Evolutionary conservation across 164 flowering plant species (phyloP).

Genomic region (Annona cherimola): DNA sequence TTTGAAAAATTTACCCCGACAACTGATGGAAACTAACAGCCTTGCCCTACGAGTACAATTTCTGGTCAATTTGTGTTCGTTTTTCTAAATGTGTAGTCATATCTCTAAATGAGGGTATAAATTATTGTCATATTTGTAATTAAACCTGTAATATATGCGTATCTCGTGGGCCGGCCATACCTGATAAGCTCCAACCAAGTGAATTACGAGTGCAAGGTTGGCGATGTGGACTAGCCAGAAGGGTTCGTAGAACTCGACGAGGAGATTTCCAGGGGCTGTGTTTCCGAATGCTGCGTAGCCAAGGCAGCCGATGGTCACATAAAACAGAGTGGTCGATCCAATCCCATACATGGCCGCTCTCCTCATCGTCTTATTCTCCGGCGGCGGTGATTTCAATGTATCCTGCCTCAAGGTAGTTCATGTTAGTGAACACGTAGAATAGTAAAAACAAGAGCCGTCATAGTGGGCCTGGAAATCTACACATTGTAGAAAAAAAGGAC

Average conservation of each 20-base stretch:
- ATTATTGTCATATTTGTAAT: too few species aligned
- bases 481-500: too few species aligned
- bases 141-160: too few species aligned
- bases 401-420: constrained; percentile 5
- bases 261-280: constrained; percentile 20
- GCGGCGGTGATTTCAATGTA: constrained; percentile 20
- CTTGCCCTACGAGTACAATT: too few species aligned
- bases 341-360: constrained; percentile 11
- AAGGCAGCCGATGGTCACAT: constrained; percentile 13
- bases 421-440: too few species aligned
- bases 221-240: constrained; percentile 17
- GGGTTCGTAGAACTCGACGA: constrained; percentile 21
- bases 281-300: constrained; percentile 26
- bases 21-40: too few species aligned
- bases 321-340: constrained; percentile 11
- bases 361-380: constrained; percentile 19
- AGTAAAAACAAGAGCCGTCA: too few species aligned
- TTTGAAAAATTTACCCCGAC: too few species aligned
- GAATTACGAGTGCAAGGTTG: constrained; percentile 8
- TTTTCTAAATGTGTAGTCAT: too few species aligned
- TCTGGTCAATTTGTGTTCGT: too few species aligned
- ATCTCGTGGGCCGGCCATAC: constrained; percentile 7
- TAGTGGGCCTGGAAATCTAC: too few species aligned
- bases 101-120: too few species aligned
- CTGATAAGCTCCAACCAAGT: constrained; percentile 23